These are phyloP conservation scores for Pisolithus albus DNA, from an alignment of 768 basidiomycete genomes.

Conservation along the genomic window DNA sequence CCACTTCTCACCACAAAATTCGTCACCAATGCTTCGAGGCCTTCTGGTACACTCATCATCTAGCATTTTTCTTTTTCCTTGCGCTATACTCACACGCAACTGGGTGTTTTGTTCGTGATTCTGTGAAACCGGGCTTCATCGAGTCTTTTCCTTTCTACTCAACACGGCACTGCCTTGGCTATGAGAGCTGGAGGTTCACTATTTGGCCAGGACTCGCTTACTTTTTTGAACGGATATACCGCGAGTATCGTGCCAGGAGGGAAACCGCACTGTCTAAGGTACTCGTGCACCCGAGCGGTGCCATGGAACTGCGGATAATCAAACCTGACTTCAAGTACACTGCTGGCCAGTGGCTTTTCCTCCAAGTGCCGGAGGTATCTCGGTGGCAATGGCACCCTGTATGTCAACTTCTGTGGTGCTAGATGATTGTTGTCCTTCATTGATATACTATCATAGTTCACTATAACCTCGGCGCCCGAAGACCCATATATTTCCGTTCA, in stretches of 20 bases:
- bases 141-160: conserved; percentile 80
- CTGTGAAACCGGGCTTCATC: conserved; percentile 63
- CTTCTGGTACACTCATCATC: conserved; percentile 96
- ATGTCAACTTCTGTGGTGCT: conserved; percentile 26
- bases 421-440: background rate
- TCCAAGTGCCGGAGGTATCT: conserved; percentile 84
- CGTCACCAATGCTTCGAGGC: conserved; percentile 88
- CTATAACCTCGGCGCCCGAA: conserved; percentile 91
- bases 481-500: conserved; percentile 90
- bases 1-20: conserved; percentile 84
- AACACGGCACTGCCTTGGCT: conserved; percentile 84
- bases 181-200: conserved; percentile 83
- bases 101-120: conserved; percentile 92
- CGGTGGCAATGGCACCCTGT: conserved; percentile 93
- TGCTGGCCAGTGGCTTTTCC: conserved; percentile 86
- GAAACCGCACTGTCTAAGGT: conserved; percentile 79
- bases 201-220: conserved; percentile 92
- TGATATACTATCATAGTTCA: conserved; percentile 51
- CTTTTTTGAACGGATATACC: conserved; percentile 78
- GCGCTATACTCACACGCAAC: conserved; percentile 86
- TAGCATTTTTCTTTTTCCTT: conserved; percentile 92
- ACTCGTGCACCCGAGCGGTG: conserved; percentile 83
- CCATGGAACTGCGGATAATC: conserved; percentile 88
- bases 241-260: conserved; percentile 74
- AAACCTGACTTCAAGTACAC: conserved; percentile 92